Evolutionary conservation across 2,329 filamentous ascomycete genomes (phyloP).

Genomic region (Capronia americana): DNA sequence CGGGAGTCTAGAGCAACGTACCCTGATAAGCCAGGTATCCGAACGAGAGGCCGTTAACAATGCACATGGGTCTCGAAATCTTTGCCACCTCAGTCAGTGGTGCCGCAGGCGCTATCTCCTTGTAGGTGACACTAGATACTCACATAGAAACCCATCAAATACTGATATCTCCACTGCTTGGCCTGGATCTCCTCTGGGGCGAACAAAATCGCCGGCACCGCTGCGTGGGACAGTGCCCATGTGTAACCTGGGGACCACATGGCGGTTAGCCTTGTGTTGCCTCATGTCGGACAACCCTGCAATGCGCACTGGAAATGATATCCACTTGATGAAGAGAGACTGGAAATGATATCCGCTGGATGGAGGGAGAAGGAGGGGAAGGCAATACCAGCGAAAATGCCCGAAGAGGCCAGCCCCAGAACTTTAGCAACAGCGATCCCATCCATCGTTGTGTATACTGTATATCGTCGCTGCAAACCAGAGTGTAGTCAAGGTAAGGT

Average conservation of each 20-base stretch:
- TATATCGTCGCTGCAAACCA: neutral
- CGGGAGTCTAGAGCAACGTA: constrained; percentile 2
- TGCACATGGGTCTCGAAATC: constrained; percentile 32
- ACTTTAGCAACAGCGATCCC: constrained; percentile 35
- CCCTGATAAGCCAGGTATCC: constrained; percentile 30
- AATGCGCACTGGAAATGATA: neutral
- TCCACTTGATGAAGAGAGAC: neutral
- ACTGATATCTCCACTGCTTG: constrained; percentile 32
- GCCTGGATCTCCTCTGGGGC: constrained; percentile 17
- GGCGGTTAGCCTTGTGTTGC: neutral
- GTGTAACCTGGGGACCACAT: constrained; percentile 31
- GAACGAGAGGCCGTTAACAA: constrained; percentile 29
- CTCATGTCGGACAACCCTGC: neutral
- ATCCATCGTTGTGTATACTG: constrained; percentile 14
- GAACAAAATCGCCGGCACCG: constrained; percentile 31
- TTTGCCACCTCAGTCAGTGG: constrained; percentile 1
- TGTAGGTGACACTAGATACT: neutral
- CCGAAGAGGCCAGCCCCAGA: constrained; percentile 25
- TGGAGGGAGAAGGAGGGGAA: neutral
- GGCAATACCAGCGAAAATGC: constrained; percentile 26
- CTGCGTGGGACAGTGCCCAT: constrained; percentile 32
- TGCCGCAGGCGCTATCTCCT: neutral
- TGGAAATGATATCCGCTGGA: neutral
- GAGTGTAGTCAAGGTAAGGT: neutral
- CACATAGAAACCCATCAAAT: constrained; percentile 29